Evolutionary conservation across 495 filamentous ascomycete species (phyloP).

Genomic region (Podospora appendiculata): DNA sequence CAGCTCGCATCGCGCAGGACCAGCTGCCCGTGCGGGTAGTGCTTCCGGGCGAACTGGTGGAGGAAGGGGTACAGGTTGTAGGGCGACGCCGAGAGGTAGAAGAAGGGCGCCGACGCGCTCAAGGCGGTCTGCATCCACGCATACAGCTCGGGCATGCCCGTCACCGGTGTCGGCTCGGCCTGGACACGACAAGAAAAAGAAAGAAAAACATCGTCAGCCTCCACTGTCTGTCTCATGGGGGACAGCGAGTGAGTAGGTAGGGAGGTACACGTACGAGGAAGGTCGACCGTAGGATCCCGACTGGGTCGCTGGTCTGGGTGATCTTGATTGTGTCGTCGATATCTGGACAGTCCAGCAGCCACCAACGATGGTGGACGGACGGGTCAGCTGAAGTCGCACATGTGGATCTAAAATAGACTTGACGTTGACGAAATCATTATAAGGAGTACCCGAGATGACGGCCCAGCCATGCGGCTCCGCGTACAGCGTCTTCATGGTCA

Average conservation of each 20-base stretch:
- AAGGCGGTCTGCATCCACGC: conserved; percentile 45
- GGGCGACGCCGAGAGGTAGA: conserved; percentile 90
- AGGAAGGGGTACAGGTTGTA: conserved; percentile 93
- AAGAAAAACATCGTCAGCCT: background rate
- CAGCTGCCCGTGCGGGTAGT: conserved; percentile 72
- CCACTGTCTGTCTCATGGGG: background rate
- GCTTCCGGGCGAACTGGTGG: conserved; percentile 54
- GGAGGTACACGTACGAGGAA: conserved; percentile 50
- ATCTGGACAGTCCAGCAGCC: conserved; percentile 37
- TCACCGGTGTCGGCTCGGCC: conserved; percentile 54
- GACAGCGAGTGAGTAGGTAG: background rate
- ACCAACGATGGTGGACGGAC: no score
- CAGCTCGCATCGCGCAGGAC: conserved; percentile 81
- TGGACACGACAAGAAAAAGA: no score
- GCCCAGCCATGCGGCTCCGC: conserved; percentile 78
- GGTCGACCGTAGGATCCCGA: conserved; percentile 74
- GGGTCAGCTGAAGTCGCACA: no score
- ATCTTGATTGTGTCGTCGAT: conserved; percentile 96
- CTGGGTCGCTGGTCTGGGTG: conserved; percentile 68
- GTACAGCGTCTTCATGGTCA: conserved; percentile 59
- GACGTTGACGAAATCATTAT: no score
- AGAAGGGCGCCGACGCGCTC: conserved; percentile 62
- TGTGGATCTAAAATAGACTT: no score
- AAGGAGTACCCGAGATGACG: conserved; percentile 73
- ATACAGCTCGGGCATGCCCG: conserved; percentile 84